Percentiles rank a stretch among this genome's conserved stretches.
These are phyloP conservation scores for Nectriaceae sp. DNA, from an alignment of 2,329 filamentous ascomycete genomes.

Conservation along the genomic window DNA sequence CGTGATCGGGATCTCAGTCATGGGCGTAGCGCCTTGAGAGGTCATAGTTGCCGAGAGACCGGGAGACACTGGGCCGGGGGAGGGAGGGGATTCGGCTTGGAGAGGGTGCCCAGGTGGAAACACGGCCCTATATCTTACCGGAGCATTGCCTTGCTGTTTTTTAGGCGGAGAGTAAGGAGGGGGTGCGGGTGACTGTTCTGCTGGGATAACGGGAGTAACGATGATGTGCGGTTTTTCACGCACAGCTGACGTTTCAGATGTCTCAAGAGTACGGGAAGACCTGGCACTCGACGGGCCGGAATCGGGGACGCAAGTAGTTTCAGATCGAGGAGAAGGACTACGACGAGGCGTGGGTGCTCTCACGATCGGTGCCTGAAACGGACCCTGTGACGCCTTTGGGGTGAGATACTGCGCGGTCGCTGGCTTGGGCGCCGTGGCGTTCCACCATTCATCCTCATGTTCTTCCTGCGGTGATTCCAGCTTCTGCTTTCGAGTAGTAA, in stretches of 20 bases:
- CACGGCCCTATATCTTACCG: constrained; percentile 56
- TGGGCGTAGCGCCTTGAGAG: constrained; percentile 59
- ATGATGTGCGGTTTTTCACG: constrained; percentile 41
- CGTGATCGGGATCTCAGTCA: constrained; percentile 61
- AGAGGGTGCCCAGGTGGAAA: constrained; percentile 57
- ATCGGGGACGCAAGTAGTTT: constrained; percentile 7
- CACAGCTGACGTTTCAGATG: constrained; percentile 13
- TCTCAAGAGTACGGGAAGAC: constrained; percentile 15
- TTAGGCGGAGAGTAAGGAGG: constrained; percentile 58
- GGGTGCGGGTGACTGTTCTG: constrained; percentile 46
- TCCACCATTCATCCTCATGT: constrained; percentile 43
- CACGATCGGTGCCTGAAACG: constrained; percentile 37
- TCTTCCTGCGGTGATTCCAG: constrained; percentile 32
- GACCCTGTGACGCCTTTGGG: constrained; percentile 13
- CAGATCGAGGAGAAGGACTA: constrained; percentile 31
- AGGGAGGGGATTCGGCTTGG: constrained; percentile 51
- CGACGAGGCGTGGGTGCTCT: constrained; percentile 39
- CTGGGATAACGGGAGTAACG: constrained; percentile 37
- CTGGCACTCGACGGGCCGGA: constrained; percentile 23
- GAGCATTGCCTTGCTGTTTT: constrained; percentile 32
- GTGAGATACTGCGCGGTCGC: constrained; percentile 17
- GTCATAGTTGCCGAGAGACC: constrained; percentile 63
- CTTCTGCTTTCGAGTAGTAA: constrained; percentile 41
- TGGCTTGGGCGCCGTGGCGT: constrained; percentile 15
- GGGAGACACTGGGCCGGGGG: constrained; percentile 64